phyloP scores from a whole-genome alignment of 352 stramenopile genomes.

The Thalassiosira livingstoniorum region DNA sequence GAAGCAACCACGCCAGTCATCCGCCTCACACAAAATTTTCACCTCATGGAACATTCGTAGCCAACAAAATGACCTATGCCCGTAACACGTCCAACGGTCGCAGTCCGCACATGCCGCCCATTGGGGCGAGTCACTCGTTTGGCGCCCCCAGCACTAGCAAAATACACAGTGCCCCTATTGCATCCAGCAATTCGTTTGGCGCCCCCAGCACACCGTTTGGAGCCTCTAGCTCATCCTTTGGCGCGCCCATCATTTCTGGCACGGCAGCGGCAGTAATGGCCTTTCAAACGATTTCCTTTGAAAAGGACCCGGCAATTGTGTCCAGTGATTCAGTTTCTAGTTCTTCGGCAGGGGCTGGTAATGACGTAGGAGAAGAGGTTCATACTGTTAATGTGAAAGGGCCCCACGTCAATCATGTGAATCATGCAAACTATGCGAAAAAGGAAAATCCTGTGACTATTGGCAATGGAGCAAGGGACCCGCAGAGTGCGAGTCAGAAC shows the following conservation, averaged over 20 bases:
- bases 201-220: background rate
- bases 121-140: background rate
- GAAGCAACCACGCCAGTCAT: no score
- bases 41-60: background rate
- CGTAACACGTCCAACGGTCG: background rate
- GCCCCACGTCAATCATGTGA: no score
- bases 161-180: background rate
- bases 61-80: background rate
- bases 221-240: background rate
- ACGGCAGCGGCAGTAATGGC: constrained; percentile 51
- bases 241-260: constrained; percentile 55
- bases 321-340: no score
- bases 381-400: no score
- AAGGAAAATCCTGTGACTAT: no score
- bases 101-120: background rate
- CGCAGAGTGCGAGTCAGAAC: no score
- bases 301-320: background rate
- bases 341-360: no score
- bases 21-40: no score
- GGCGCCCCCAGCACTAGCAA: no score
- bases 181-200: background rate
- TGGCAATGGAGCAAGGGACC: no score
- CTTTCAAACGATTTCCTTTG: constrained; percentile 22
- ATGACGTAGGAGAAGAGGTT: no score
- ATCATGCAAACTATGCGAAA: no score